Evolutionary conservation across 1,139 yeast genomes (phyloP).

Genomic region (Pneumocystis carinii): DNA sequence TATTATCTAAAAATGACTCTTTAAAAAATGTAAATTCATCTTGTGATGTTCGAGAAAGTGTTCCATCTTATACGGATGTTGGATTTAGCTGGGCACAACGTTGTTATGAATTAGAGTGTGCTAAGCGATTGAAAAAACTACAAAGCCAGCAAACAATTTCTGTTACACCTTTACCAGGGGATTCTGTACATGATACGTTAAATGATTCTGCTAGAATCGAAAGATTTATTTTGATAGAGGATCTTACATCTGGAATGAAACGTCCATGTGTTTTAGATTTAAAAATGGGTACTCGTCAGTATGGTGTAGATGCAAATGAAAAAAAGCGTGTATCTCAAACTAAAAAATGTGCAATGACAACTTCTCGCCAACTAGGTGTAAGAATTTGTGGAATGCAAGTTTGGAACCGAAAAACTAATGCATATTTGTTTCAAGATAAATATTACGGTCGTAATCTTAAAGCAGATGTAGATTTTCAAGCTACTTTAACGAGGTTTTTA

Average conservation of each 20-base stretch:
- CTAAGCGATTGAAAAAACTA: slow-evolving; percentile 3
- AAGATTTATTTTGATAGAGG: slow-evolving; percentile 78
- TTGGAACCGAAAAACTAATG: slow-evolving; percentile 39
- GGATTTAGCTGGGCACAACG: slow-evolving; percentile 3
- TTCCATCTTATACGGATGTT: neutral
- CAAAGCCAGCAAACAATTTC: neutral
- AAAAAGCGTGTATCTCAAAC: slow-evolving; percentile 69
- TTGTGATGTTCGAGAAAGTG: neutral
- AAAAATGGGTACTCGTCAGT: slow-evolving; percentile 97
- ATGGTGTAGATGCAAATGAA: slow-evolving; percentile 77
- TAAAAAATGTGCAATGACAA: slow-evolving; percentile 64
- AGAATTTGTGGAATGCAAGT: slow-evolving; percentile 79
- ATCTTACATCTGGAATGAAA: slow-evolving; percentile 65
- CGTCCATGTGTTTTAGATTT: slow-evolving; percentile 86
- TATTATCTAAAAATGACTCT: neutral
- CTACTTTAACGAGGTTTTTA: slow-evolving; percentile 57
- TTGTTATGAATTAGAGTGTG: slow-evolving; percentile 9
- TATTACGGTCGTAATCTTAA: slow-evolving; percentile 74
- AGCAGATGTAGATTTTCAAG: slow-evolving; percentile 63
- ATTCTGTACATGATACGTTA: neutral
- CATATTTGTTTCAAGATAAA: slow-evolving; percentile 62
- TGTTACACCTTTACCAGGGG: neutral
- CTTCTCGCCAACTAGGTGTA: slow-evolving; percentile 72
- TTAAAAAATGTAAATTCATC: neutral
- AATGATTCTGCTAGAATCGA: slow-evolving; percentile 35